Evolutionary conservation across 257 asterid genomes (phyloP), one percentile per base, ranked within the genome.

Genomic region (Plantago elongata): DNA sequence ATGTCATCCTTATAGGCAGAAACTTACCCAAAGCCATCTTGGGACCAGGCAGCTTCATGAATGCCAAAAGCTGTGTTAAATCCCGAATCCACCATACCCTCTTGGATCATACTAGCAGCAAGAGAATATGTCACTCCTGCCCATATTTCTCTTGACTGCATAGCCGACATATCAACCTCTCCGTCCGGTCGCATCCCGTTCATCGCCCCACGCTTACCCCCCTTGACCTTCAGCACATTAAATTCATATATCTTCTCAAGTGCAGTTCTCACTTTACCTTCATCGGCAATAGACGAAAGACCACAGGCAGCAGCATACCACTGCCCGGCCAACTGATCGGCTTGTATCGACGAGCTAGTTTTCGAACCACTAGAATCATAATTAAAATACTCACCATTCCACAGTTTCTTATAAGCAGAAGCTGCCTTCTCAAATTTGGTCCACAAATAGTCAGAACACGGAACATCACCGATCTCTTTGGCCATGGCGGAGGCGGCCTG

Each of bases 401-500:
- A 87, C 70, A 87, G 62, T 45, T 62, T 76, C 7, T 74, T 82
- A 45, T 80, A 87, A 3, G 73, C 94, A 15, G n/a, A 43, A 72
- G 77, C 82, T 42, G 95, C 95, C 75, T 82, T 80, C 50, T 68
- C 85, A 65, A 78, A 82, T 79, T 72, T 84, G 43, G 59, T 69
- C 90, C 86, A 82, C 51, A 87, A 75, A 68, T 68, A 82, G 17
- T 87, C 86, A 60, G 79, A 93, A 49, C 84, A 72, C 12, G 76
- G 70, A 34, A 74, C 75, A 46, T 87, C 93, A 43, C 90, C 93
- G 48, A 87, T 75, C 72, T 74, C 83, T 57, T 76, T 64, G 15
- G 93, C 95, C 77, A 87, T 74, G n/a, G 81, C 90, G n/a, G 95
- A 82, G 67, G 88, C 83, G 16, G 93, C 93, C 56, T 87, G 83